A percentile compares a stretch with the other conserved stretches of the same genome.
Conservation (phyloP, 768 basidiomycete genomes). For the Auriscalpium orientale region DNA sequence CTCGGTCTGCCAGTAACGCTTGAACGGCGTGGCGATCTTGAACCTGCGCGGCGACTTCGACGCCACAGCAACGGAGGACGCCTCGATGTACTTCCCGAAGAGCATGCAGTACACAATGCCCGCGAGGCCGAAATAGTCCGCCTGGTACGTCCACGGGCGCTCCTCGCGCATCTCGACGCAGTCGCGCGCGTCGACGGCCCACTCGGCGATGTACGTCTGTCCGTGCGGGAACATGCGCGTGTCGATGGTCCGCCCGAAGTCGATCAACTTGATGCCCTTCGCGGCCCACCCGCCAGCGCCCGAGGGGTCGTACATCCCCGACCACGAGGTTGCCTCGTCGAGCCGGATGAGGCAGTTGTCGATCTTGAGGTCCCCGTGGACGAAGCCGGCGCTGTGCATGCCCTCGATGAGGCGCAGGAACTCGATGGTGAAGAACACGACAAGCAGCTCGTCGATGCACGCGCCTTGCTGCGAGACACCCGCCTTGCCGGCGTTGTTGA, state of each 20-base stretch:
- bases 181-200: conserved; percentile 84
- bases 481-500: conserved; percentile 73
- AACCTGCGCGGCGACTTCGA: conserved; percentile 32
- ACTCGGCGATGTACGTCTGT: conserved; percentile 81
- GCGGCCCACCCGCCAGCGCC: conserved; percentile 80
- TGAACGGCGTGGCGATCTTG: conserved; percentile 72
- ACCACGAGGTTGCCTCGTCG: conserved; percentile 69
- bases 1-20: conserved; percentile 91
- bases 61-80: conserved; percentile 40
- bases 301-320: conserved; percentile 62
- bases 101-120: conserved; percentile 94
- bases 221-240: conserved; percentile 67
- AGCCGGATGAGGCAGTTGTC: conserved; percentile 96
- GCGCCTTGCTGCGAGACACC: conserved; percentile 76
- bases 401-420: conserved; percentile 76
- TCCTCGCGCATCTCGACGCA: conserved; percentile 86
- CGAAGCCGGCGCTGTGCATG: conserved; percentile 76
- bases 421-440: conserved; percentile 93
- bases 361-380: conserved; percentile 98
- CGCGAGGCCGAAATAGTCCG: conserved; percentile 95
- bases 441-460: conserved; percentile 86
- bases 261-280: conserved; percentile 90
- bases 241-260: conserved; percentile 96
- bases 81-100: conserved; percentile 93
- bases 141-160: conserved; percentile 86